A percentile compares a stretch with the other conserved stretches of the same genome.
Conservation (phyloP, 1,284 basidiomycete genomes). For the Cystobasidium pallidum region DNA sequence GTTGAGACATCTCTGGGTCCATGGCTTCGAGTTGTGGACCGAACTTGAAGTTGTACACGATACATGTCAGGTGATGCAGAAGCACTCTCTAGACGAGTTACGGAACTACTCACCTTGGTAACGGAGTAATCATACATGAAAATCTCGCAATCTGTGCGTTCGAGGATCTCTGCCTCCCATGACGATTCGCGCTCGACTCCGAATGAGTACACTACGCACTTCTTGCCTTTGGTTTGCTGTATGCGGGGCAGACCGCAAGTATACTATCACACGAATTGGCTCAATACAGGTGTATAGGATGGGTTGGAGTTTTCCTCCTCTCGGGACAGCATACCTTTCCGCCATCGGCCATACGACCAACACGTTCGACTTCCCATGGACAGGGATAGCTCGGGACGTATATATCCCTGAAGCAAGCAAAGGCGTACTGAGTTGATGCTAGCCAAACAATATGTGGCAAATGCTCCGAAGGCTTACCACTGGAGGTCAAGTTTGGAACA, state of each 20-base stretch:
- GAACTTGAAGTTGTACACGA: constrained; percentile 4
- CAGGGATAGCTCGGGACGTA: constrained; percentile 37
- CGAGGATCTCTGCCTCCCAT: constrained; percentile 43
- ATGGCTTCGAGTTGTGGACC: constrained; percentile 35
- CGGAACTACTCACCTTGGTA: constrained; percentile 3
- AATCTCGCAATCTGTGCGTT: constrained; percentile 38
- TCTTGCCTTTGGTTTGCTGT: constrained; percentile 33
- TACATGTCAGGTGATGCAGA: neutral
- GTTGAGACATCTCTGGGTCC: constrained; percentile 22
- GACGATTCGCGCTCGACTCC: constrained; percentile 42
- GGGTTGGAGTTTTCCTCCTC: neutral
- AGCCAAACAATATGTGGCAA: too few relatives aligned
- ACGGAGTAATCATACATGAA: constrained; percentile 44
- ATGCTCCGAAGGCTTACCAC: neutral
- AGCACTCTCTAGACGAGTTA: too few relatives aligned
- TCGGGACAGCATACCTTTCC: constrained; percentile 29
- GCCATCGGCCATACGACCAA: constrained; percentile 36
- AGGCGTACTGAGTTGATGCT: too few relatives aligned
- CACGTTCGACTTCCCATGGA: constrained; percentile 35
- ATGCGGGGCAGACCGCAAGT: constrained; percentile 38
- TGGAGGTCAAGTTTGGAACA: neutral
- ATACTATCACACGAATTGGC: constrained; percentile 4
- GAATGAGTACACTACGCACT: constrained; percentile 41
- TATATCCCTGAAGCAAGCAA: constrained; percentile 22
- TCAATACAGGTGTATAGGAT: neutral